Conservation (phyloP, 169 alveolate genomes). For the Theileria parva region DNA sequence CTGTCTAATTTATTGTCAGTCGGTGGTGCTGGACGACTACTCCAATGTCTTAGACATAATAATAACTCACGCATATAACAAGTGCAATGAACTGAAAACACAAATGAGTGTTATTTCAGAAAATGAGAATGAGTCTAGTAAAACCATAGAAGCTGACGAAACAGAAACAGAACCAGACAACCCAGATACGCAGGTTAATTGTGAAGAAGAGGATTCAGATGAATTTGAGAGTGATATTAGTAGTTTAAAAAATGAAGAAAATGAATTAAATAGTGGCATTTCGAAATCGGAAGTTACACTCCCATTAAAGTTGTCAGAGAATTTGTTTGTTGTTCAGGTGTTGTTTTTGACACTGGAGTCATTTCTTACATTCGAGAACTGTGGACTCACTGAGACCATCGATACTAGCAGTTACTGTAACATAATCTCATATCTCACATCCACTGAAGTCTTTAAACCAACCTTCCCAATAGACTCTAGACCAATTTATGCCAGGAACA, state of each 20-base stretch:
- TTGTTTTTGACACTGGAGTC: constrained; percentile 38
- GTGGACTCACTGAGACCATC: constrained; percentile 23
- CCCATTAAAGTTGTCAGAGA: constrained; percentile 21
- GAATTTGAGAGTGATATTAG: not conserved
- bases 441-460: constrained; percentile 30
- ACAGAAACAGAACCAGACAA: not conserved
- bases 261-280: not conserved
- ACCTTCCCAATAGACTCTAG: constrained; percentile 31
- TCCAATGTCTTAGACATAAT: constrained; percentile 31
- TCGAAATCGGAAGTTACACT: not conserved
- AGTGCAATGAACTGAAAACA: not conserved
- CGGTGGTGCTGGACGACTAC: constrained; percentile 31
- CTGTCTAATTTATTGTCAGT: constrained; percentile 44
- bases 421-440: constrained; percentile 22
- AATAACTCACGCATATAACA: constrained; percentile 28
- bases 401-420: constrained; percentile 35
- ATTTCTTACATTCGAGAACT: constrained; percentile 51
- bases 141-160: not conserved
- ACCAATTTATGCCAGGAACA: constrained; percentile 15
- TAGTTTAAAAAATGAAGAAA: not conserved
- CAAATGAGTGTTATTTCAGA: not conserved
- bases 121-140: not conserved
- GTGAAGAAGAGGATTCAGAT: not conserved
- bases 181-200: not conserved
- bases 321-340: constrained; percentile 32